A percentile compares a stretch with the other conserved stretches of the same genome.
Conservation (phyloP, 2,329 filamentous ascomycete genomes). For the Emmonsia crescens region DNA sequence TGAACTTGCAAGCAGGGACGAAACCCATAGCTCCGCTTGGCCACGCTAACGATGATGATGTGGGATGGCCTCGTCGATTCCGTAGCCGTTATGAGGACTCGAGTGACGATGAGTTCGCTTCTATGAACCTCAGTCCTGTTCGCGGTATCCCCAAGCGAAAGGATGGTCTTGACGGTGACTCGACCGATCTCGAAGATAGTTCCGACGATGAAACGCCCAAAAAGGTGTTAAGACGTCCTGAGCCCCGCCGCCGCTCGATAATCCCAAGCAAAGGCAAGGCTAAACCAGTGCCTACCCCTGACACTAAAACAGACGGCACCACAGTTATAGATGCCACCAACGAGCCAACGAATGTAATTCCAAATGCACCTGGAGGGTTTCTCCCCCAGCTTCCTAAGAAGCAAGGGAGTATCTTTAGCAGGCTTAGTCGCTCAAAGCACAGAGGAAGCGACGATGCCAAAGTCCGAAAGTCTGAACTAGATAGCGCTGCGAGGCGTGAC, state of each 20-base stretch:
- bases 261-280: background rate
- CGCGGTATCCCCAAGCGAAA: slow-evolving; percentile 49
- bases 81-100: slow-evolving; percentile 59
- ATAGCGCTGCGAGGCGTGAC: slow-evolving; percentile 52
- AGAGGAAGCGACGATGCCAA: slow-evolving; percentile 25
- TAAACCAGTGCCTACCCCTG: background rate
- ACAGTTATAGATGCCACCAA: slow-evolving; percentile 21
- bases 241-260: background rate
- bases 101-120: slow-evolving; percentile 50
- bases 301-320: background rate
- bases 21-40: slow-evolving; percentile 41
- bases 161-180: slow-evolving; percentile 50
- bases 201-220: slow-evolving; percentile 39
- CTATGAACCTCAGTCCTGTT: slow-evolving; percentile 40
- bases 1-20: slow-evolving; percentile 13
- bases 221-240: slow-evolving; percentile 19
- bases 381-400: slow-evolving; percentile 20
- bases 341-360: slow-evolving; percentile 40
- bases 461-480: slow-evolving; percentile 44
- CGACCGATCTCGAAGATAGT: slow-evolving; percentile 51
- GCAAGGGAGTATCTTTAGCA: slow-evolving; percentile 23
- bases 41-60: slow-evolving; percentile 54
- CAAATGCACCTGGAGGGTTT: slow-evolving; percentile 25
- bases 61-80: slow-evolving; percentile 30
- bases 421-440: slow-evolving; percentile 20